Percentiles rank a stretch among this genome's conserved stretches.
phyloP scores from a whole-genome alignment of 2,329 filamentous ascomycete genomes.

The Phialophora macrospora region DNA sequence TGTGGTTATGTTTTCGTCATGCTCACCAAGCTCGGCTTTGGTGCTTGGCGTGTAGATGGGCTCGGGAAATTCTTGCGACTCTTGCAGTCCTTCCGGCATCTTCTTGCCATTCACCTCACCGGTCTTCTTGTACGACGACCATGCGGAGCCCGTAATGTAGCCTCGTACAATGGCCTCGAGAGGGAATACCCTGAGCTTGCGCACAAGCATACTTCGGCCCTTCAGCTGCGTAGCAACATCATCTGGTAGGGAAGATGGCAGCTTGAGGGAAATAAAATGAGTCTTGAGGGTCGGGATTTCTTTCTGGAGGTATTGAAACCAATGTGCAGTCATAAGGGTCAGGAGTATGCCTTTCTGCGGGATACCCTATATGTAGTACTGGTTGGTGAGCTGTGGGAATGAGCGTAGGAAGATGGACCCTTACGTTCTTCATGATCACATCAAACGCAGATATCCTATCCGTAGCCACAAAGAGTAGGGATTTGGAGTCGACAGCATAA shows the following conservation, averaged over 20 bases:
- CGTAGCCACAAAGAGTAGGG: constrained; percentile 80
- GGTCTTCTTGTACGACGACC: constrained; percentile 73
- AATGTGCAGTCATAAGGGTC: constrained; percentile 69
- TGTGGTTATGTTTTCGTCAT: constrained; percentile 85
- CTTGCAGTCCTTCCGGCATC: constrained; percentile 69
- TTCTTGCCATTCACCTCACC: constrained; percentile 81
- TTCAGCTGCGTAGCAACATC: constrained; percentile 42
- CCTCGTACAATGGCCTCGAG: constrained; percentile 86
- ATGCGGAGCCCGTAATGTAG: constrained; percentile 85
- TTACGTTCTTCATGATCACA: constrained; percentile 80
- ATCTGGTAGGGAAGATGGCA: constrained; percentile 57
- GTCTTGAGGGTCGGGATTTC: constrained; percentile 64
- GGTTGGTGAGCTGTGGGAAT: constrained; percentile 38
- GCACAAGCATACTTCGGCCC: constrained; percentile 76
- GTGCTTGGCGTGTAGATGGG: constrained; percentile 82
- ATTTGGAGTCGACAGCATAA: constrained; percentile 71
- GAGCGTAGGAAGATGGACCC: constrained; percentile 48
- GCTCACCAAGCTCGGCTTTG: constrained; percentile 77
- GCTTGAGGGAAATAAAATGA: constrained; percentile 65
- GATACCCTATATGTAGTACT: constrained; percentile 61
- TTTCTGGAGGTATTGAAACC: constrained; percentile 66
- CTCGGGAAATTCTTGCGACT: constrained; percentile 70
- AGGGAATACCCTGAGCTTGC: constrained; percentile 73
- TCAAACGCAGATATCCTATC: constrained; percentile 97
- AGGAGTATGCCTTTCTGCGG: constrained; percentile 70